A percentile compares a stretch with the other conserved stretches of the same genome.
phyloP scores from a whole-genome alignment of 805 yeast genomes.

The Middelhovenomyces tepae region DNA sequence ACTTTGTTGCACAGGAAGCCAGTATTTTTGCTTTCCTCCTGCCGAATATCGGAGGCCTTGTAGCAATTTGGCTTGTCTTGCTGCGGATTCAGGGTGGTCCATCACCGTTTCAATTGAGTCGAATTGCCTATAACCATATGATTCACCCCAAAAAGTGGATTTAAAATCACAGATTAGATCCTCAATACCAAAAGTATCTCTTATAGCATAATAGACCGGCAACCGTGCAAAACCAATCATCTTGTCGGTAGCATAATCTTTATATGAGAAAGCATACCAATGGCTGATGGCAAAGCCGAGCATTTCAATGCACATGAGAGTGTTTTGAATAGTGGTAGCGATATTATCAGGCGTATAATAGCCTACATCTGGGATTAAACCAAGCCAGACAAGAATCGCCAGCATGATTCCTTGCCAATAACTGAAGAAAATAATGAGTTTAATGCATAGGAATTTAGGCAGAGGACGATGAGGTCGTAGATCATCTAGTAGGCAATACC shows the following conservation, averaged over 20 bases:
- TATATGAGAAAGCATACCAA: constrained; percentile 73
- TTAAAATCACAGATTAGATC: constrained; percentile 76
- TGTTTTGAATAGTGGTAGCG: constrained; percentile 65
- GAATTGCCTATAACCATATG: constrained; percentile 72
- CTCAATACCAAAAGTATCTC: constrained; percentile 67
- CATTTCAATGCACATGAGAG: constrained; percentile 73
- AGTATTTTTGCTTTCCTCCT: constrained; percentile 73
- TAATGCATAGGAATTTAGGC: constrained; percentile 88
- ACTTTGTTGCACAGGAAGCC: constrained; percentile 43
- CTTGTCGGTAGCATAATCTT: constrained; percentile 50
- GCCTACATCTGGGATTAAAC: constrained; percentile 26
- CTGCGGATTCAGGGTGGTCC: constrained; percentile 58
- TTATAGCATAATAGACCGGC: constrained; percentile 50
- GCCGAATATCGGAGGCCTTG: constrained; percentile 76
- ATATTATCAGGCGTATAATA: constrained; percentile 27
- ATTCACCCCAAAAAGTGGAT: constrained; percentile 56
- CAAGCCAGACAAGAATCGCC: constrained; percentile 33
- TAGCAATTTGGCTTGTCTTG: constrained; percentile 59
- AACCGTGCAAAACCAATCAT: constrained; percentile 67
- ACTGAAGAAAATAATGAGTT: constrained; percentile 91
- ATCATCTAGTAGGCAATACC: constrained; percentile 82
- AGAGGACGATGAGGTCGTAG: constrained; percentile 75
- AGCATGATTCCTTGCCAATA: constrained; percentile 84
- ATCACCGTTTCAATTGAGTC: constrained; percentile 68
- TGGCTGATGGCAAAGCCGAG: constrained; percentile 84